Base-by-base conservation (phyloP, 805 yeast species). In the Yarrowia bubula region DNA sequence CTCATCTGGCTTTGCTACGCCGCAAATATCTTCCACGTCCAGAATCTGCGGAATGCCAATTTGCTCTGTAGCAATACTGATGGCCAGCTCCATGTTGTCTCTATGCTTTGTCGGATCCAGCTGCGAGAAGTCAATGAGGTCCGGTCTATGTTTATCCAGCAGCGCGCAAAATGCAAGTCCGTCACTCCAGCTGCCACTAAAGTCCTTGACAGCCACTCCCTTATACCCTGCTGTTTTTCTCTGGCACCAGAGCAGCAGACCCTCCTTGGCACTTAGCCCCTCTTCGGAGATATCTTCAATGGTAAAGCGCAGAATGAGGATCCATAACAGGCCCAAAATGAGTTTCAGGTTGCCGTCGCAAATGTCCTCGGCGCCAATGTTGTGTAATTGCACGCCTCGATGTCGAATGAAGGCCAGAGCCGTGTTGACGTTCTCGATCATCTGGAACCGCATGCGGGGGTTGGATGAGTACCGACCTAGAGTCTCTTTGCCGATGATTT, bases 281-380 rank as follows among this genome's bases (percentile, higher is more conserved):
- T 77, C 79, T 51, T 76, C 76, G 60, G 68, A 71, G 70, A 77
- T 77, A 33, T 75, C 78, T 8, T 76, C 74, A 38, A 77, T 73
- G n/a, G 80, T 73, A 67, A 76, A 77, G 17, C 75, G 66, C 35
- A 77, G 66, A 67, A 77, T 77, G 38, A 77, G 67, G 44, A 76
- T 74, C 98, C 98, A 92, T 70, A 92, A 88, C 69, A 92, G 81
- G 65, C 98, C 98, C 69, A 93, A 78, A 66, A 92, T 89, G 75
- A 92, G 83, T 76, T 92, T 97, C 74, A 91, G 96, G 71, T 89
- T 92, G 71, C 98, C 98, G 72, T 92, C 98, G 68, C 90, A 87
- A 64, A 92, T 90, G 75, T 92, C 97, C 75, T 92, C 97, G 14
- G 98, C 78, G 3, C 80, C 80, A 38, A 77, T 75, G 66, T 75